A percentile compares a stretch with the other conserved stretches of the same genome.
Conservation (phyloP, 208 protist genomes). For the Borovskyia barvae region DNA sequence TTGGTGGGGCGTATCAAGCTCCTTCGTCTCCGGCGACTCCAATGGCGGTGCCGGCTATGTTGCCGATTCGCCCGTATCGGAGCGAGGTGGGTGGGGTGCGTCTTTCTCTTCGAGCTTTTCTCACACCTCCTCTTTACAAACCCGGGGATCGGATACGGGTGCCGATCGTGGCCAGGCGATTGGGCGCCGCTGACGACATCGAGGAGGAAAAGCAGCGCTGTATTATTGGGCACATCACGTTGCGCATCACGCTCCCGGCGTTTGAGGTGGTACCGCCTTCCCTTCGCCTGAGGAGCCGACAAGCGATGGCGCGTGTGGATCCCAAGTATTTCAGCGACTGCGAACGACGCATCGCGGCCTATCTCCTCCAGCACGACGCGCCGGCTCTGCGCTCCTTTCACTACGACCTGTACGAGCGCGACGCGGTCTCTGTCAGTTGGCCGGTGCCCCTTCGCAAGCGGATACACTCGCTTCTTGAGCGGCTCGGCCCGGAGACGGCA, state of each 20-base stretch:
- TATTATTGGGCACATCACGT: slow-evolving; percentile 55
- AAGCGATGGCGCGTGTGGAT: slow-evolving; percentile 32
- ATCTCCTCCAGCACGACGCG: slow-evolving; percentile 45
- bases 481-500: slow-evolving; percentile 36
- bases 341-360: slow-evolving; percentile 53
- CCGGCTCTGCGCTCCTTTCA: slow-evolving; percentile 53
- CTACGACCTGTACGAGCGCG: slow-evolving; percentile 75
- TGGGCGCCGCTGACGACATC: slow-evolving; percentile 1
- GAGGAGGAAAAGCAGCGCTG: slow-evolving; percentile 13
- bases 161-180: slow-evolving; percentile 34
- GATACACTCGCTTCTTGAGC: slow-evolving; percentile 54
- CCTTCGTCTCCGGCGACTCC: neutral
- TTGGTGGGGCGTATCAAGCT: too few species aligned
- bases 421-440: slow-evolving; percentile 70
- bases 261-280: slow-evolving; percentile 66
- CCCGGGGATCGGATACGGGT: slow-evolving; percentile 63
- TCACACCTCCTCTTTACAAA: slow-evolving; percentile 46
- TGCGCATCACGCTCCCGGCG: slow-evolving; percentile 55
- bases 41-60: neutral
- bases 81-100: slow-evolving; percentile 55
- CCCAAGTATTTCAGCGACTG: slow-evolving; percentile 68
- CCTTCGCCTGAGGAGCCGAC: slow-evolving; percentile 35
- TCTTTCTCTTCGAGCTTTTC: slow-evolving; percentile 72
- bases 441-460: slow-evolving; percentile 56
- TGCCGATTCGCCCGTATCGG: slow-evolving; percentile 1